Conservation (phyloP, 2,329 filamentous ascomycete genomes). For the Clarireedia sp. region DNA sequence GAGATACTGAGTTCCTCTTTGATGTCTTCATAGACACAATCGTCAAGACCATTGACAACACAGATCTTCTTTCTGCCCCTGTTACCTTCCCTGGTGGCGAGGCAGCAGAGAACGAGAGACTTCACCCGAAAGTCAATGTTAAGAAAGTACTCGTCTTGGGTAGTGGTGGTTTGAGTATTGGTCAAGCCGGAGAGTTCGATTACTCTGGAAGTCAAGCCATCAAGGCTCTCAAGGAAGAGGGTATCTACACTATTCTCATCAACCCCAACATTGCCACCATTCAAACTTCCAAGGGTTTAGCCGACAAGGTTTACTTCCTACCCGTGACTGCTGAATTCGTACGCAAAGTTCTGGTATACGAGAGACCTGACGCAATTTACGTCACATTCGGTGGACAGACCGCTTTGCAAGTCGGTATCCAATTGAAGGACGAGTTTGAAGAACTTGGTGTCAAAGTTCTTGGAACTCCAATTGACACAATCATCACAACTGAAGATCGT, state of each 20-base stretch:
- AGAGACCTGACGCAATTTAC: constrained; percentile 94
- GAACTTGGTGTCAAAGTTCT: constrained; percentile 93
- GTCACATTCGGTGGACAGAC: constrained; percentile 97
- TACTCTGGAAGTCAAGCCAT: constrained; percentile 93
- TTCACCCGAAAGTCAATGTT: constrained; percentile 76
- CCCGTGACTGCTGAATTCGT: constrained; percentile 97
- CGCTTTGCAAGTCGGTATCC: constrained; percentile 88
- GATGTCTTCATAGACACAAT: constrained; percentile 93
- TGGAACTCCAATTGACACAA: constrained; percentile 86
- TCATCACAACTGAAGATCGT: constrained; percentile 91
- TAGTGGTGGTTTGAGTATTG: constrained; percentile 90
- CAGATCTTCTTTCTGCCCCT: constrained; percentile 58
- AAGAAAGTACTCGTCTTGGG: constrained; percentile 98
- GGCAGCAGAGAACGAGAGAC: constrained; percentile 66
- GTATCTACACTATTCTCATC: constrained; percentile 83
- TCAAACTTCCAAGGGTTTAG: constrained; percentile 91
- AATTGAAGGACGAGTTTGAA: constrained; percentile 96
- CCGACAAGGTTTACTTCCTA: constrained; percentile 96
- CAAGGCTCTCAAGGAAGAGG: constrained; percentile 93
- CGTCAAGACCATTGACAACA: constrained; percentile 58
- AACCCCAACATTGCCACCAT: constrained; percentile 99
- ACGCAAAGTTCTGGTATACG: constrained; percentile 91
- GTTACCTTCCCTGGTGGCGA: constrained; percentile 85
- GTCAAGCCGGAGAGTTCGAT: constrained; percentile 96
- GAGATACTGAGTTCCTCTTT: constrained; percentile 94